Evolutionary conservation across 805 yeast genomes (phyloP).

Genomic region (Helenozyma baotianmanensis): DNA sequence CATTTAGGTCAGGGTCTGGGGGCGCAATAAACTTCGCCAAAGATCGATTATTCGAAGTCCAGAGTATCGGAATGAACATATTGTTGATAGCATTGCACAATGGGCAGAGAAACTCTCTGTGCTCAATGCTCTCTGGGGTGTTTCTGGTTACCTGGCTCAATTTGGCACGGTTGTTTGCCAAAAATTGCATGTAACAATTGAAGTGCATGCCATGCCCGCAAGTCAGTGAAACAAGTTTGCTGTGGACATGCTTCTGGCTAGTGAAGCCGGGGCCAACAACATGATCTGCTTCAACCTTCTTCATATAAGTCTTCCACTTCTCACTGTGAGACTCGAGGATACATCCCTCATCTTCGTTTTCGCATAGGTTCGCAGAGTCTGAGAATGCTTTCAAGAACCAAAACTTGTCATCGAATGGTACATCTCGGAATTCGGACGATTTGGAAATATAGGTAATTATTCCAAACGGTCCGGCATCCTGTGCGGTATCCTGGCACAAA

Average conservation of each 20-base stretch:
- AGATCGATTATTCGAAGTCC: constrained; percentile 44
- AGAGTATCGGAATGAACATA: constrained; percentile 72
- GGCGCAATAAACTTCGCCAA: constrained; percentile 20
- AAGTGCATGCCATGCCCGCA: constrained; percentile 96
- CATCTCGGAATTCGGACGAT: constrained; percentile 54
- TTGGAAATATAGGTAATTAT: constrained; percentile 59
- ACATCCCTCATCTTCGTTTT: constrained; percentile 10
- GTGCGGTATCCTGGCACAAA: constrained; percentile 73
- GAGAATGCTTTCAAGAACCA: constrained; percentile 66
- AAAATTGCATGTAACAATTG: constrained; percentile 64
- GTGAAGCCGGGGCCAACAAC: constrained; percentile 75
- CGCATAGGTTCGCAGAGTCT: constrained; percentile 34
- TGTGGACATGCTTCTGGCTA: constrained; percentile 30
- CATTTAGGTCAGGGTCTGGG: constrained; percentile 1
- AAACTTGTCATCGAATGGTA: constrained; percentile 59
- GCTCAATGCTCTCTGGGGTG: constrained; percentile 66
- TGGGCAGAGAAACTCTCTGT: constrained; percentile 81
- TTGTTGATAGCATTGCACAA: constrained; percentile 85
- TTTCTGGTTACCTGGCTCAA: constrained; percentile 77
- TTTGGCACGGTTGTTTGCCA: constrained; percentile 50
- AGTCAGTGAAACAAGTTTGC: constrained; percentile 54
- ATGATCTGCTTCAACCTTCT: constrained; percentile 28
- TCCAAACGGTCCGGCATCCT: constrained; percentile 67
- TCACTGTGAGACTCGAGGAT: constrained; percentile 16
- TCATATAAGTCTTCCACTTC: constrained; percentile 37